phyloP scores from a whole-genome alignment of 768 basidiomycete genomes.

The Boletus subcaerulescens region DNA sequence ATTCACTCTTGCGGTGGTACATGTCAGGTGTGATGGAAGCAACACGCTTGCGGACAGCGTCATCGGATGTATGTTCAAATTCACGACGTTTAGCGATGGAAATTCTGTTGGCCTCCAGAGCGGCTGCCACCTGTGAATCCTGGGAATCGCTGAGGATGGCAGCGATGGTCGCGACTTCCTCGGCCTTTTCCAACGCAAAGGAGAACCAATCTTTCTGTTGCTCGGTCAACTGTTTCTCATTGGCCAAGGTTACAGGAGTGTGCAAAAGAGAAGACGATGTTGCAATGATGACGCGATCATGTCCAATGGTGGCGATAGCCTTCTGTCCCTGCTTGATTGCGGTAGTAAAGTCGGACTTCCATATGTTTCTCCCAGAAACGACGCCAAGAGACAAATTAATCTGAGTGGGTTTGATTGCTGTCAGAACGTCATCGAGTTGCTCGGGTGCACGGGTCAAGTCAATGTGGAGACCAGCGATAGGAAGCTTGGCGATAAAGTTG shows the following conservation, averaged over 20 bases:
- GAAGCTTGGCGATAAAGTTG: constrained; percentile 85
- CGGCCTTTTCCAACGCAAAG: constrained; percentile 94
- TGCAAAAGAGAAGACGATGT: constrained; percentile 98
- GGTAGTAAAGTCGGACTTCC: constrained; percentile 92
- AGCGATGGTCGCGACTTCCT: constrained; percentile 86
- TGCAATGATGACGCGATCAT: constrained; percentile 86
- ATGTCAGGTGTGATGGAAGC: constrained; percentile 83
- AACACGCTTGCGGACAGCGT: constrained; percentile 92
- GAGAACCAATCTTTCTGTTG: constrained; percentile 98
- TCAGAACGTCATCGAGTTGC: constrained; percentile 81
- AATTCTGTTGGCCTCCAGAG: constrained; percentile 82
- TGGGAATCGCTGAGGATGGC: constrained; percentile 83
- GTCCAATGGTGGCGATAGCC: constrained; percentile 79
- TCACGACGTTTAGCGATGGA: constrained; percentile 94
- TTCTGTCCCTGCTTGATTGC: constrained; percentile 82
- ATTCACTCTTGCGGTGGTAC: constrained; percentile 86
- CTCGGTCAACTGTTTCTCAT: constrained; percentile 84
- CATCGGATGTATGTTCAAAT: constrained; percentile 92
- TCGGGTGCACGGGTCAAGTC: constrained; percentile 92
- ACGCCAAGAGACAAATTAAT: constrained; percentile 89
- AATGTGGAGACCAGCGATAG: constrained; percentile 91
- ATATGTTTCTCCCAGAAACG: constrained; percentile 98
- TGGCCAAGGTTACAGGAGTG: constrained; percentile 92
- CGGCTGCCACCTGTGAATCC: constrained; percentile 62
- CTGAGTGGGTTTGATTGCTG: constrained; percentile 78